phyloP scores from a whole-genome alignment of 108 stramenopile genomes.

The Nitzschia sp. region DNA sequence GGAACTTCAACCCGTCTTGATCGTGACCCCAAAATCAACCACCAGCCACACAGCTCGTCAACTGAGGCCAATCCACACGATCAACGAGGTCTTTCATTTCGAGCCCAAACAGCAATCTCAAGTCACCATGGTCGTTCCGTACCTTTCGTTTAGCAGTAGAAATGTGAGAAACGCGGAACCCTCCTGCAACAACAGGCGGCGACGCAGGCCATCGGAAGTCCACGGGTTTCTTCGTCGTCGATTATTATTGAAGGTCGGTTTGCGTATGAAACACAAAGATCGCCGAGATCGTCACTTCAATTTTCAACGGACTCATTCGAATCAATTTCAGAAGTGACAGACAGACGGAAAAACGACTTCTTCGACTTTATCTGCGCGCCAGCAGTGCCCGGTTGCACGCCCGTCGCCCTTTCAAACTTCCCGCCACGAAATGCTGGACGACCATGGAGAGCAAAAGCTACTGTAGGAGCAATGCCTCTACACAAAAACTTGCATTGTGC shows the following conservation, averaged over 20 bases:
- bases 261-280: background rate
- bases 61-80: too few relatives aligned
- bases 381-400: too few relatives aligned
- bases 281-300: conserved; percentile 4
- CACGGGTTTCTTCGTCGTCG: background rate
- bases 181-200: background rate
- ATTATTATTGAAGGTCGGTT: background rate
- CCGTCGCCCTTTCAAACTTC: too few relatives aligned
- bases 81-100: too few relatives aligned
- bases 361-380: too few relatives aligned
- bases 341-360: background rate
- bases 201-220: background rate
- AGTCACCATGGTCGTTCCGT: conserved; percentile 1
- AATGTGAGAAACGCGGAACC: background rate
- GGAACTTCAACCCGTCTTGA: too few relatives aligned
- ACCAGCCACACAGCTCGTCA: too few relatives aligned
- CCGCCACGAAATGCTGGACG: background rate
- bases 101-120: background rate
- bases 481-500: too few relatives aligned
- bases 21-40: too few relatives aligned
- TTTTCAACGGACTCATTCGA: conserved; percentile 1
- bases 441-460: background rate
- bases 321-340: background rate
- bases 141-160: conserved; percentile 7
- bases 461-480: background rate